A percentile compares a stretch with the other conserved stretches of the same genome.
phyloP scores from a whole-genome alignment of 1,284 basidiomycete species.

The Agroathelia rolfsii region DNA sequence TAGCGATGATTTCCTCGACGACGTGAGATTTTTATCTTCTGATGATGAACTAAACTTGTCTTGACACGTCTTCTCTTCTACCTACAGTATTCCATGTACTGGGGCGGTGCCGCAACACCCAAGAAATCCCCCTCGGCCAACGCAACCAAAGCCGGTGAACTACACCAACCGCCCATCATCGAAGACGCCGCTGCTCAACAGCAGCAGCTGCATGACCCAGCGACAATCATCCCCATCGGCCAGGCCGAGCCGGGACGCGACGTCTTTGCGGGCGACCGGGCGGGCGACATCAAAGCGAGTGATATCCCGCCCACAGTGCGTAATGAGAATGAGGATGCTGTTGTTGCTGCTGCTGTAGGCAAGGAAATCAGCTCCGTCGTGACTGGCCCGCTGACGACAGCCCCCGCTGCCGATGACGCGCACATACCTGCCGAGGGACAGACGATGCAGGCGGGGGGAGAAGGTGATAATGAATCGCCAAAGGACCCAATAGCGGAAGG shows the following conservation, averaged over 20 bases:
- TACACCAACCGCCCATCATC: no score
- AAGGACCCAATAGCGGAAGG: no score
- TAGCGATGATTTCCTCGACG: constrained; percentile 55
- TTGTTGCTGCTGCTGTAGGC: constrained; percentile 7
- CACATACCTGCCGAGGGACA: no score
- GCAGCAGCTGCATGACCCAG: constrained; percentile 1
- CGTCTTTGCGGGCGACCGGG: constrained; percentile 43
- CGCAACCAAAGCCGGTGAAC: constrained; percentile 36
- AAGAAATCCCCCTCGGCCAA: constrained; percentile 24
- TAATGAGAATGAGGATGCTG: constrained; percentile 7
- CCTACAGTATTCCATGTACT: constrained; percentile 46
- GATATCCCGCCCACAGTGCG: constrained; percentile 8
- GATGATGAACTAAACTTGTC: no score
- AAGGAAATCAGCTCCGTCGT: no score
- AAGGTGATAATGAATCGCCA: no score
- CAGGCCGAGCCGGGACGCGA: constrained; percentile 60
- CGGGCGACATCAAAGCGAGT: constrained; percentile 29
- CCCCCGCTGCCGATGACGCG: no score
- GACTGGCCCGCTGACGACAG: no score
- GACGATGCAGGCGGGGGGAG: no score
- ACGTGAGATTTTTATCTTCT: constrained; percentile 36
- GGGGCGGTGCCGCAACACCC: constrained; percentile 27
- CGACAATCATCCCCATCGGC: constrained; percentile 32
- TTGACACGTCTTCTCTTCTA: constrained; percentile 1
- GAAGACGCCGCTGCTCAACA: constrained; percentile 10